Evolutionary conservation across 2,329 filamentous ascomycete genomes (phyloP).

Genomic region (Xylariaceae sp.): DNA sequence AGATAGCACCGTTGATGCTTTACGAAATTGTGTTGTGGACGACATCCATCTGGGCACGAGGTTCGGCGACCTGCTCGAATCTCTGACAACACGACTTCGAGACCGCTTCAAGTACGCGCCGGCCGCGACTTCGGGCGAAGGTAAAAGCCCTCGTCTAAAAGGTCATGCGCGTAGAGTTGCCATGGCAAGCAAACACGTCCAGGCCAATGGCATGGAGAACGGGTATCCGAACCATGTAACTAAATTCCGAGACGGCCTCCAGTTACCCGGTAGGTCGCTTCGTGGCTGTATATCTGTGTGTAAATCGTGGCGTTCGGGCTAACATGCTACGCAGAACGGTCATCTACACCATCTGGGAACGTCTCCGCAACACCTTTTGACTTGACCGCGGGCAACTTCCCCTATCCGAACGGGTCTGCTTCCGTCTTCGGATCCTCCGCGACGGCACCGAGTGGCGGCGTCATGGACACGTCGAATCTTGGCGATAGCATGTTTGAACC

Average conservation of each 20-base stretch:
- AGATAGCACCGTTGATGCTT: conserved; percentile 72
- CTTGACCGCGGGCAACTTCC: conserved; percentile 56
- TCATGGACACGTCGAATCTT: conserved; percentile 37
- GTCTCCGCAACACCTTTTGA: conserved; percentile 69
- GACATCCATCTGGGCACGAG: conserved; percentile 84
- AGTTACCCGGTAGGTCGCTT: conserved; percentile 34
- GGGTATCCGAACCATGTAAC: conserved; percentile 28
- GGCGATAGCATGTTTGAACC: conserved; percentile 50
- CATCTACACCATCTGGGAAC: conserved; percentile 48
- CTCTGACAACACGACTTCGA: conserved; percentile 72
- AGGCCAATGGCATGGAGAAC: conserved; percentile 34
- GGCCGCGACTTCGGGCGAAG: conserved; percentile 45
- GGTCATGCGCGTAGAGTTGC: conserved; percentile 34
- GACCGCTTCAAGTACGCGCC: conserved; percentile 73
- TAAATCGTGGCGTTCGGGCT: conserved; percentile 2
- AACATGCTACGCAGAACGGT: conserved; percentile 39
- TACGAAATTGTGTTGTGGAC: conserved; percentile 79
- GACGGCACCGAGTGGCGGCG: conserved; percentile 41
- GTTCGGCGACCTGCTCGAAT: conserved; percentile 81
- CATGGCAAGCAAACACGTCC: conserved; percentile 34
- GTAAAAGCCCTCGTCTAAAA: conserved; percentile 44
- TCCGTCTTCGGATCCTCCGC: conserved; percentile 55
- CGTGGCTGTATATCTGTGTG: neutral
- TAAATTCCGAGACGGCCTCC: conserved; percentile 33
- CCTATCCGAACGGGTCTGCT: conserved; percentile 50